Conservation (phyloP, 73 alveolate species). For the Tetrahymena elliotti region DNA sequence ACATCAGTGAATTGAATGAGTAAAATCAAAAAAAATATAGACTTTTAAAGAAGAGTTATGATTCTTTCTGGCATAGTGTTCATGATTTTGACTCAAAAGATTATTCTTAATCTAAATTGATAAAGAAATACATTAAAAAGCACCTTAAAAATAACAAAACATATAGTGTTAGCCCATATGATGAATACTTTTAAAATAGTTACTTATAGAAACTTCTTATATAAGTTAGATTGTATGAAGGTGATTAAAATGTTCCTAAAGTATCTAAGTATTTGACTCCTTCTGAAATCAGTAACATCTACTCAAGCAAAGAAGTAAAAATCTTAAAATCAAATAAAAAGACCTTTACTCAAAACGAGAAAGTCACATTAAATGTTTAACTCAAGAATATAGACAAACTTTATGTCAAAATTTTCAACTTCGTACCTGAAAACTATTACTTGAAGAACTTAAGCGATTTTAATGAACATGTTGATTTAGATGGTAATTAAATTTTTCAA, state of each 20-base stretch:
- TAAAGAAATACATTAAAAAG: not conserved
- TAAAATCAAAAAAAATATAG: not conserved
- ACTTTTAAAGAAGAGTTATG: not conserved
- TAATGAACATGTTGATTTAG: slow-evolving; percentile 54
- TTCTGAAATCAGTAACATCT: not conserved
- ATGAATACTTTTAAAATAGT: not conserved
- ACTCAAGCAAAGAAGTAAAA: slow-evolving; percentile 1
- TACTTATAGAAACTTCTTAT: not conserved
- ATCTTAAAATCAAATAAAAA: slow-evolving; percentile 36
- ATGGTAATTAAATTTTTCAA: slow-evolving; percentile 5
- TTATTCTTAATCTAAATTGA: not conserved
- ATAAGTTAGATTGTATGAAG: not conserved
- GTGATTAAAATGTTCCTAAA: not conserved
- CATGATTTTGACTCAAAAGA: not conserved
- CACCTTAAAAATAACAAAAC: not conserved
- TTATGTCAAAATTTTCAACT: slow-evolving; percentile 59
- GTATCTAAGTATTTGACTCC: not conserved
- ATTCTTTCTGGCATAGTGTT: not conserved
- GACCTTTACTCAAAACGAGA: slow-evolving; percentile 58
- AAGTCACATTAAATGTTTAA: slow-evolving; percentile 45
- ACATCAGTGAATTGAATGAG: not conserved
- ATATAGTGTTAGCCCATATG: not conserved
- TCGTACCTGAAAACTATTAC: slow-evolving; percentile 71
- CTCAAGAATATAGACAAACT: slow-evolving; percentile 66
- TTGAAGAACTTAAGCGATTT: slow-evolving; percentile 31